Evolutionary conservation across 2,329 filamentous ascomycete species (phyloP), one percentile per base, ranked within the genome.

Genomic region (Penicillium sp.): DNA sequence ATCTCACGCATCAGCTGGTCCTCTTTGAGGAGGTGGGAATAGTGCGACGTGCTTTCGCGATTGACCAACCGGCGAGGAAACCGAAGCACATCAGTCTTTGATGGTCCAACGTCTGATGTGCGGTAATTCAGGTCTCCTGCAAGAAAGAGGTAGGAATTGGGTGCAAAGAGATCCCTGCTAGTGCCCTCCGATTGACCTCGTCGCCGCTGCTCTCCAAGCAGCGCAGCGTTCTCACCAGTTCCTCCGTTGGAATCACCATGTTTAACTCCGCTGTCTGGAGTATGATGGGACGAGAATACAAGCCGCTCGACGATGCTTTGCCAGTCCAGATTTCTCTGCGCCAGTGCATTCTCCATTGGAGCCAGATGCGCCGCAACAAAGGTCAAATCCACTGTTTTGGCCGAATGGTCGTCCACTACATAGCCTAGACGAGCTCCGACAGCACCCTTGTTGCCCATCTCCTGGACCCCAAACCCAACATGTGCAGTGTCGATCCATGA

Each of bases 361-460:
- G 92, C 91, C 52, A 97, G 79, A 73, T 99, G 94, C 11, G 92
- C 90, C 34, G 90, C 87, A 36, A 96, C 87, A 70, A 97, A 94
- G 0, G 91, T 96, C 51, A 97, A 72, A 65, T 90, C 84, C 23
- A 88, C 83, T 4, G 77, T 77, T 45, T 77, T 71, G 36, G 77
- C 75, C 4, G 63, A 63, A 13, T 72, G 68, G 5, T 60, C 68
- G 29, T 69, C 68, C 7, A 66, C 66, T 16, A 73, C 67, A 65
- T 90, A 88, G 13, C 85, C 81, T 39, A 94, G 74, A 29, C 92
- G 82, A 56, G 93, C 80, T 0, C 89, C 94, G 0, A 96, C 89
- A 3, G 92, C 93, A 26, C 93, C 94, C 75, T 99, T 99, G 74
- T 97, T 97, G 14, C 92, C 94, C 88, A 96, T 94, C 46, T 93